Evolutionary conservation across 345 rosid species (phyloP).

Genomic region (Linum lewisii): DNA sequence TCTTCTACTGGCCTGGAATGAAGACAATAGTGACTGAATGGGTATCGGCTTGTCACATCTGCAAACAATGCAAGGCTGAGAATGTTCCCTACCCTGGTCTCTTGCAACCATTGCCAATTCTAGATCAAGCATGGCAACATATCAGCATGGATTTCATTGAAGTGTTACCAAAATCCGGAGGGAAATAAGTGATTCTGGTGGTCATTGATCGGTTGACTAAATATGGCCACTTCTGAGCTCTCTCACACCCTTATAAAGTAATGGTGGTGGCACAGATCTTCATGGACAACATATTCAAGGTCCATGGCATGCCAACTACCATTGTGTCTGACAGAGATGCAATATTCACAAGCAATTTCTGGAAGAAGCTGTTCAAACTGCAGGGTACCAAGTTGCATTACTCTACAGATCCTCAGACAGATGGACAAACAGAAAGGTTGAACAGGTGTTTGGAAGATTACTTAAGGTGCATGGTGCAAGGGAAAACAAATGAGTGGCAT

Average conservation of each 20-base stretch:
- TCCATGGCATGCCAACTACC: not conserved
- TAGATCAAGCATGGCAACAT: not conserved
- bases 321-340: no score
- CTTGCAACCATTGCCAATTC: not conserved
- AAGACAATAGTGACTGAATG: no score
- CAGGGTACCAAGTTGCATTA: no score
- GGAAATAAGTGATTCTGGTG: not conserved
- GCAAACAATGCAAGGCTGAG: no score
- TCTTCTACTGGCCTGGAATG: no score
- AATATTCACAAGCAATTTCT: no score
- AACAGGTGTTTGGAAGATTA: constrained; percentile 2
- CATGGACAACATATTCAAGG: not conserved
- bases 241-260: not conserved
- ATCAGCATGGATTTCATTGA: not conserved
- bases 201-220: not conserved
- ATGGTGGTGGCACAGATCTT: not conserved
- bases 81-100: not conserved
- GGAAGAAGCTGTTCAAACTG: no score
- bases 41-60: no score
- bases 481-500: not conserved
- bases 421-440: no score
- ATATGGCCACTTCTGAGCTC: not conserved
- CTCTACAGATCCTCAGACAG: no score
- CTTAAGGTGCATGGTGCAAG: not conserved
- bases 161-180: not conserved